Evolutionary conservation across 768 basidiomycete species (phyloP).

Genomic region (Naematelia aurantialba): DNA sequence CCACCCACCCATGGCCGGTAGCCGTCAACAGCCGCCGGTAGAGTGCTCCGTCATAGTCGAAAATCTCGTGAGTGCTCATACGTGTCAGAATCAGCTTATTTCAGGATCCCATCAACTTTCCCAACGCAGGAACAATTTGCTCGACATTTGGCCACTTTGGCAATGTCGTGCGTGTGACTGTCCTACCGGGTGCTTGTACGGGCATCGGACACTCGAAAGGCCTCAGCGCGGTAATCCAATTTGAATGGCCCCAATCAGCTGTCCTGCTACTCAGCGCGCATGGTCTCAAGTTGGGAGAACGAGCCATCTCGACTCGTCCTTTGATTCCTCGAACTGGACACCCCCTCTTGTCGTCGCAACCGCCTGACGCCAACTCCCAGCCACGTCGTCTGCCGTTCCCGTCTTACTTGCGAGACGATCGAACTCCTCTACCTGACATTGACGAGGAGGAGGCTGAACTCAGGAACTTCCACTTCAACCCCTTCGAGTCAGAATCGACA

Average conservation of each 20-base stretch:
- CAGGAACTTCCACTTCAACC: neutral
- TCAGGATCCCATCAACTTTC: slow-evolving; percentile 31
- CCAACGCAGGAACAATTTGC: slow-evolving; percentile 18
- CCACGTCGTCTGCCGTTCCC: neutral
- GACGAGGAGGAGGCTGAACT: neutral
- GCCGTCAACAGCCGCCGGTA: slow-evolving; percentile 12
- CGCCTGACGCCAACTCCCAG: neutral
- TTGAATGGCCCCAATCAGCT: slow-evolving; percentile 29
- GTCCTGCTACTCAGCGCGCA: slow-evolving; percentile 24
- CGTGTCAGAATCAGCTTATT: slow-evolving; percentile 6
- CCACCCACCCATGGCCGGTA: slow-evolving; percentile 27
- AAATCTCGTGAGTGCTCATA: slow-evolving; percentile 26
- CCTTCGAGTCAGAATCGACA: neutral
- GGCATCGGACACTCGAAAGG: slow-evolving; percentile 1
- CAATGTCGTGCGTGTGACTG: slow-evolving; percentile 20
- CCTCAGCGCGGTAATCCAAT: slow-evolving; percentile 29
- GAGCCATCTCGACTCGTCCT: slow-evolving; percentile 17
- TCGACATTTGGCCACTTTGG: slow-evolving; percentile 36
- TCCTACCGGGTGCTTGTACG: slow-evolving; percentile 8
- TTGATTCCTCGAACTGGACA: slow-evolving; percentile 6
- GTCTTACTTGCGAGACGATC: neutral
- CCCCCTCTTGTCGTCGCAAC: slow-evolving; percentile 1
- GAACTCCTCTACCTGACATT: neutral
- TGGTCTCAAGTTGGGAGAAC: slow-evolving; percentile 26
- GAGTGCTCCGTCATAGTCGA: slow-evolving; percentile 34